Evolutionary conservation across 2,329 filamentous ascomycete genomes (phyloP).

Genomic region (Cytospora leucostoma): DNA sequence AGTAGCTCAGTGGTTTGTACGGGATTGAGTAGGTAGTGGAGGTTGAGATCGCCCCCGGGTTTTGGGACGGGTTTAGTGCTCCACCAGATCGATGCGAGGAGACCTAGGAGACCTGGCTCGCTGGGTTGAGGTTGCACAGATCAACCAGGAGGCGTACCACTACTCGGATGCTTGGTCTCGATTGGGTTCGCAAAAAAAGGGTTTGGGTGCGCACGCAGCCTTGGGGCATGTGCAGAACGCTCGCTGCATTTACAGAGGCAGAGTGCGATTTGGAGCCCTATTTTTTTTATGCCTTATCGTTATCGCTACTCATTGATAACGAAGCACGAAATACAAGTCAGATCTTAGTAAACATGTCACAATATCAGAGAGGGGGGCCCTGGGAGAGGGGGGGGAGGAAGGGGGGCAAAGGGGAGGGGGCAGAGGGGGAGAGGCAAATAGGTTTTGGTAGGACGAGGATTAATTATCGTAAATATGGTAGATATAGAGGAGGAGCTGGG

Average conservation of each 20-base stretch:
- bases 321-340: neutral
- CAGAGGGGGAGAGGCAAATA: too few species aligned
- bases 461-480: too few species aligned
- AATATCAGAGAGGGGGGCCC: too few species aligned
- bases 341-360: neutral
- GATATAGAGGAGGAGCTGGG: too few species aligned
- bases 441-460: too few species aligned
- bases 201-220: neutral
- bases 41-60: neutral
- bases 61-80: neutral
- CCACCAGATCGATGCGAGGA: constrained; percentile 2
- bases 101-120: neutral
- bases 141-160: neutral
- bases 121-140: neutral
- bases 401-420: too few species aligned
- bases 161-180: neutral
- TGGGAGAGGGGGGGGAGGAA: neutral
- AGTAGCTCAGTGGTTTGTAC: neutral
- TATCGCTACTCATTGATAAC: neutral
- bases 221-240: neutral
- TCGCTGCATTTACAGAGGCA: neutral
- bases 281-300: neutral
- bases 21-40: neutral
- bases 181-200: neutral
- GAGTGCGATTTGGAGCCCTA: neutral